Percentiles rank a stretch among this genome's conserved stretches.
Evolutionary conservation across 768 basidiomycete genomes (phyloP).

Genomic region (Leccinum obscurum): DNA sequence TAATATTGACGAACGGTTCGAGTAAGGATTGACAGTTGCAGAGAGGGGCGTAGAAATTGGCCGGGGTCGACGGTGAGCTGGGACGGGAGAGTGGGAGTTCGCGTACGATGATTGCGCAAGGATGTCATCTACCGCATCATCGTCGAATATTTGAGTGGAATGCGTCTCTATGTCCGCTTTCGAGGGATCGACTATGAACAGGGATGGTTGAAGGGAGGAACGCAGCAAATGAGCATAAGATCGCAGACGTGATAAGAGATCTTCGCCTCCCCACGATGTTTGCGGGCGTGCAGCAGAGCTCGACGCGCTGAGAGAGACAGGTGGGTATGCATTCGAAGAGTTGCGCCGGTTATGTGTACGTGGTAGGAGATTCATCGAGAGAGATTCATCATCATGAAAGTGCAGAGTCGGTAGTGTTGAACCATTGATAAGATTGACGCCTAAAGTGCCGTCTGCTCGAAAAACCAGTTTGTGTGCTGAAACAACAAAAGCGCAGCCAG

Average conservation of each 20-base stretch:
- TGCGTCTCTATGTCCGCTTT: conserved; percentile 91
- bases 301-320: conserved; percentile 49
- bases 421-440: conserved; percentile 84
- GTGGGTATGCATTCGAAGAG: conserved; percentile 60
- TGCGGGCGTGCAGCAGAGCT: conserved; percentile 40
- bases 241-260: conserved; percentile 73
- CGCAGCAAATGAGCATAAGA: conserved; percentile 80
- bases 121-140: conserved; percentile 87
- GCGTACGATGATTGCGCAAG: conserved; percentile 76
- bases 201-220: conserved; percentile 78
- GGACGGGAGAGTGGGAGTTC: conserved; percentile 78
- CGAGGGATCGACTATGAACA: conserved; percentile 93
- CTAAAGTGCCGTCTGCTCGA: conserved; percentile 76
- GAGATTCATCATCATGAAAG: conserved; percentile 97
- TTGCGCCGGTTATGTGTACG: conserved; percentile 37
- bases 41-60: conserved; percentile 49
- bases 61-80: conserved; percentile 76
- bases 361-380: conserved; percentile 58
- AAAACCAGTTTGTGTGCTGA: neutral
- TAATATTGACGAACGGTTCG: conserved; percentile 70
- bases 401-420: conserved; percentile 86
- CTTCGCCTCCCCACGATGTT: conserved; percentile 86
- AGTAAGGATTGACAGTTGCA: conserved; percentile 51
- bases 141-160: conserved; percentile 78
- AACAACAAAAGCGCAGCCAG: conserved; percentile 13